Evolutionary conservation across 1,284 basidiomycete species (phyloP).

Genomic region (Anthracocystis panici-leucophaei): DNA sequence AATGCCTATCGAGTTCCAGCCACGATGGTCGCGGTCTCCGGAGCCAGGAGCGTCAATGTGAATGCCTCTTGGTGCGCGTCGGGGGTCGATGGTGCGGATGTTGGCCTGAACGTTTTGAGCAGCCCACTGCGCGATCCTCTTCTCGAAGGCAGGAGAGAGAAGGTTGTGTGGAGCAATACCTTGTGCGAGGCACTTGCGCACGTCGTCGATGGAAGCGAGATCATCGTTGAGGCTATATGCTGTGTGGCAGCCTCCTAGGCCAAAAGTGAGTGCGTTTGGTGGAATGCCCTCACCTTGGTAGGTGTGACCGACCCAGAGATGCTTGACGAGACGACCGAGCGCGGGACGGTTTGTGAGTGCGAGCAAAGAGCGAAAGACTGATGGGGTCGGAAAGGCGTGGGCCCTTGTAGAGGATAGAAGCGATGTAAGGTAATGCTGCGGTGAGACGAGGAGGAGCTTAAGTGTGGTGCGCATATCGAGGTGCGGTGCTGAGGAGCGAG

Average conservation of each 20-base stretch:
- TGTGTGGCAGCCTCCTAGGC: slow-evolving; percentile 36
- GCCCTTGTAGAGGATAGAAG: slow-evolving; percentile 53
- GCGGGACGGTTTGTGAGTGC: slow-evolving; percentile 51
- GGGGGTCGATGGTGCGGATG: slow-evolving; percentile 44
- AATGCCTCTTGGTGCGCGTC: slow-evolving; percentile 43
- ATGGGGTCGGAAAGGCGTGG: slow-evolving; percentile 50
- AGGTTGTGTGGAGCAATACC: slow-evolving; percentile 42
- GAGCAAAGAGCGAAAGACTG: slow-evolving; percentile 50
- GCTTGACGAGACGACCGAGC: slow-evolving; percentile 50
- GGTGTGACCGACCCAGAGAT: slow-evolving; percentile 57
- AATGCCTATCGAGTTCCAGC: slow-evolving; percentile 52
- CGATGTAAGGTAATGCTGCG: slow-evolving; percentile 52
- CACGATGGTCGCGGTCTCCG: slow-evolving; percentile 37
- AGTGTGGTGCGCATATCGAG: slow-evolving; percentile 49
- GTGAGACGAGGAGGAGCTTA: slow-evolving; percentile 51
- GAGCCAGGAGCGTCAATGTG: slow-evolving; percentile 52
- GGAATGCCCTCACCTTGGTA: slow-evolving; percentile 48
- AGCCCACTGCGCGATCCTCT: slow-evolving; percentile 48
- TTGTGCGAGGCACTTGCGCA: slow-evolving; percentile 33
- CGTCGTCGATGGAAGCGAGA: slow-evolving; percentile 42
- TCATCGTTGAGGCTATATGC: slow-evolving; percentile 50
- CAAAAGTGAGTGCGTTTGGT: slow-evolving; percentile 39
- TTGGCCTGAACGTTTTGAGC: slow-evolving; percentile 54
- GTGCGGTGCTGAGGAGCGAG: slow-evolving; percentile 43
- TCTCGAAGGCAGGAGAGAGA: slow-evolving; percentile 49